phyloP scores from a whole-genome alignment of 345 rosid species.

The Melaleuca quinquenervia region DNA sequence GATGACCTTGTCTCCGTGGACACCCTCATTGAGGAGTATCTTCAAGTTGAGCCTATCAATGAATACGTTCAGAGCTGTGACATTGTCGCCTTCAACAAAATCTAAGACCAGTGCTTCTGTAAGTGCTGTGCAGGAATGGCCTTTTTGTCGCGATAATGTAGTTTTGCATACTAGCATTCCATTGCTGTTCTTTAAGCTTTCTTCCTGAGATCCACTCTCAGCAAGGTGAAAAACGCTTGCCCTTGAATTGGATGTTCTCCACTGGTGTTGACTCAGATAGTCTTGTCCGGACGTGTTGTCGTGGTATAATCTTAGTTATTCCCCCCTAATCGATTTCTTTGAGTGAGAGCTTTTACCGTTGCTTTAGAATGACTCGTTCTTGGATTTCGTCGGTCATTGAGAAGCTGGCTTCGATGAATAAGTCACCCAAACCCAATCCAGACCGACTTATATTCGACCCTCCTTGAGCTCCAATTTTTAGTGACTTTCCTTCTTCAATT shows the following conservation, averaged over 20 bases:
- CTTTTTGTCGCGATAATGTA: not conserved
- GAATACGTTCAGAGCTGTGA: slow-evolving; percentile 89
- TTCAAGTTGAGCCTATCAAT: slow-evolving; percentile 63
- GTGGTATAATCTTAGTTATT: not conserved
- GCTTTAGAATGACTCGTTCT: not conserved
- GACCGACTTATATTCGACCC: not conserved
- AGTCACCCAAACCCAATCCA: not conserved
- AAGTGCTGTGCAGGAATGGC: not conserved
- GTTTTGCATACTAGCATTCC: not conserved
- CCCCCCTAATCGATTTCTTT: not conserved
- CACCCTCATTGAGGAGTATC: slow-evolving; percentile 57
- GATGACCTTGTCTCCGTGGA: slow-evolving; percentile 96
- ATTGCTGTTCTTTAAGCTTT: not conserved
- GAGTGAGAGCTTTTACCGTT: not conserved
- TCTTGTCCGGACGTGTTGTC: not conserved
- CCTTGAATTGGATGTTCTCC: not conserved
- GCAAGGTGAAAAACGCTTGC: not conserved
- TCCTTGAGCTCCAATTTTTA: not conserved
- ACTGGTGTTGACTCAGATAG: not conserved
- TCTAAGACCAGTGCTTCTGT: slow-evolving; percentile 15
- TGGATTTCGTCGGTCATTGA: not conserved
- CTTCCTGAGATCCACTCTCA: not conserved
- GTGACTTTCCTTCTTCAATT: not conserved
- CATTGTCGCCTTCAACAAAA: slow-evolving; percentile 95
- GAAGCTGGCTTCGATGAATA: not conserved